Evolutionary conservation across 345 rosid species (phyloP).

Genomic region (Rhizophora mangle): DNA sequence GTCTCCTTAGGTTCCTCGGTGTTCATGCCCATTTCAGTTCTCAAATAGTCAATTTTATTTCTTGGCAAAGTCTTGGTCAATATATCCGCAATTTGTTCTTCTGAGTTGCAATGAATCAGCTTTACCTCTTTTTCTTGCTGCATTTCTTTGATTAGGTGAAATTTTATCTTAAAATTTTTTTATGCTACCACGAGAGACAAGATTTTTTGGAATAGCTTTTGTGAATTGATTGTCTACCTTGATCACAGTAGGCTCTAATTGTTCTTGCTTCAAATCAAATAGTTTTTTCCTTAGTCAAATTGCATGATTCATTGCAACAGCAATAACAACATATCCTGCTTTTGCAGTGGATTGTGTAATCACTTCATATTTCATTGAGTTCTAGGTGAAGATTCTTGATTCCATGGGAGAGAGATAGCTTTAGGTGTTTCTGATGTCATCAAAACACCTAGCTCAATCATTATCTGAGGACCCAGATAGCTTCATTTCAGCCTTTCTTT

Average conservation of each 20-base stretch:
- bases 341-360: rapidly evolving
- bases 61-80: too few species aligned
- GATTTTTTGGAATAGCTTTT: background rate
- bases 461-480: background rate
- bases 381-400: background rate
- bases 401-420: background rate
- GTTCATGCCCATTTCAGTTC: too few species aligned
- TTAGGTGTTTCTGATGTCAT: background rate
- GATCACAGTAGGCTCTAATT: background rate
- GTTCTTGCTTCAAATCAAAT: background rate
- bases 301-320: background rate
- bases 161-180: background rate
- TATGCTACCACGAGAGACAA: background rate
- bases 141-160: too few species aligned
- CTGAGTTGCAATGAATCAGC: too few species aligned
- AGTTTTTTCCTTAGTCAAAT: background rate
- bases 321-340: background rate
- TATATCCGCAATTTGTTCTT: too few species aligned
- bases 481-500: background rate
- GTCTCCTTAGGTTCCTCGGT: too few species aligned
- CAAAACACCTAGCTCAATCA: background rate
- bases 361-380: background rate
- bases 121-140: too few species aligned
- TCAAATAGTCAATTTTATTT: too few species aligned
- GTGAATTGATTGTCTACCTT: background rate